Evolutionary conservation across 192 early-diverging fungal genomes (phyloP), one percentile per base, ranked within the genome.

Genomic region (Entrophospora sp.): DNA sequence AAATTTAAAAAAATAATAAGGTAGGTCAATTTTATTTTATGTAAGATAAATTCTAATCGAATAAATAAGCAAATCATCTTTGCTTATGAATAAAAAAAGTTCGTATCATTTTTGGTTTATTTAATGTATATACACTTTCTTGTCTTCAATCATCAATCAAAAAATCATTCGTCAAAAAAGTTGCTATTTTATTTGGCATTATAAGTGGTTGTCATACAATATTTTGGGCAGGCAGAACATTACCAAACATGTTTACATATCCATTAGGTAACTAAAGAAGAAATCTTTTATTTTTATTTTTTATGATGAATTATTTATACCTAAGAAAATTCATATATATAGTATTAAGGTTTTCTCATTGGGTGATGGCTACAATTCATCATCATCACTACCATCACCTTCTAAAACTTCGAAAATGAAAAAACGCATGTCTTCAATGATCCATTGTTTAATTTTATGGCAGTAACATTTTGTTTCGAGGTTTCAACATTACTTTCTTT

Each of bases 181-280:
- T 72, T 25, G 78, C 76, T 37, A 72, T 53, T 12, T 78, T 74
- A 31, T 91, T 79, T 58, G 68, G 72, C 31, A 10, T 87, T 1
- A 59, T 92, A 28, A 73, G 75, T 4, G 59, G 70, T 22, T 81
- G 73, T 57, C 94, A 98, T 71, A 75, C 85, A 51, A 75, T 86
- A 32, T 98, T 93, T 71, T 97, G 95, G 90, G 85, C 84, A 20
- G 87, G 85, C 7, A 83, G 94, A 48, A 84, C 91, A 34, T 76
- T 98, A 40, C 90, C 91, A 5, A 98, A 97, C 70, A 89, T 86
- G 7, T 82, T 94, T 67, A 92, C 89, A 0, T 77, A 95, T 37
- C 80, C 85, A 27, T 73, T 90, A 12, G 79, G 77, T 73, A 71
- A n/a, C n/a, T n/a, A n/a, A n/a, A n/a, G n/a, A n/a, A n/a, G n/a